Conservation (phyloP, 305 asterid genomes). For the Fraxinus ornus region DNA sequence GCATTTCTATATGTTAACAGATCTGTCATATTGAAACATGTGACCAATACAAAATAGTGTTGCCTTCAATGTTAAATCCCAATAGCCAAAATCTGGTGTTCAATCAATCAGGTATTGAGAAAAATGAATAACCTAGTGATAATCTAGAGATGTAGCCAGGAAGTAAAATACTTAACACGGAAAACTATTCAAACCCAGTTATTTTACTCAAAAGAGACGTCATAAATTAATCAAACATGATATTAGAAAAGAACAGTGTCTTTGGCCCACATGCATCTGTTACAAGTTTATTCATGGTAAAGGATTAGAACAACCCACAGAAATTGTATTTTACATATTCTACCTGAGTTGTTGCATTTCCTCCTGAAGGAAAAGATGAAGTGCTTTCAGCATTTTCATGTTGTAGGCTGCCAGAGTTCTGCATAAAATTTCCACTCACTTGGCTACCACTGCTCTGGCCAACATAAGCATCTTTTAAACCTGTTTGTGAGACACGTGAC, state of each 20-base stretch:
- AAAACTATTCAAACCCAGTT: not conserved
- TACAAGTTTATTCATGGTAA: not conserved
- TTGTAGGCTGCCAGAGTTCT: not conserved
- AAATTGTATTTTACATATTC: not conserved
- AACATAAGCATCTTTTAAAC: not conserved
- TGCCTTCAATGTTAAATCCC: not conserved
- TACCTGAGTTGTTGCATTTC: slow-evolving; percentile 60
- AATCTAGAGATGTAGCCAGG: not conserved
- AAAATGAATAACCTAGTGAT: not conserved
- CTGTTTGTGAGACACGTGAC: not conserved
- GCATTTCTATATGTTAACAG: not conserved
- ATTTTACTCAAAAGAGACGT: not conserved
- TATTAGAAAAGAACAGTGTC: not conserved
- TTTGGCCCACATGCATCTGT: not conserved
- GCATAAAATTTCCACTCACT: not conserved
- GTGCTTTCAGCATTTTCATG: not conserved
- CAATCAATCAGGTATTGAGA: not conserved
- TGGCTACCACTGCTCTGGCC: not conserved
- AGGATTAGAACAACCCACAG: not conserved
- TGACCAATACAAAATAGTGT: not conserved
- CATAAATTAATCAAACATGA: not conserved
- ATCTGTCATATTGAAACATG: not conserved
- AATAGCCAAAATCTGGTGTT: not conserved
- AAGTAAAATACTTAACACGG: not conserved
- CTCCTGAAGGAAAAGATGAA: slow-evolving; percentile 40